Base-by-base conservation (phyloP, 106 monocot genomes). In the Acanthochlamys bracteata region DNA sequence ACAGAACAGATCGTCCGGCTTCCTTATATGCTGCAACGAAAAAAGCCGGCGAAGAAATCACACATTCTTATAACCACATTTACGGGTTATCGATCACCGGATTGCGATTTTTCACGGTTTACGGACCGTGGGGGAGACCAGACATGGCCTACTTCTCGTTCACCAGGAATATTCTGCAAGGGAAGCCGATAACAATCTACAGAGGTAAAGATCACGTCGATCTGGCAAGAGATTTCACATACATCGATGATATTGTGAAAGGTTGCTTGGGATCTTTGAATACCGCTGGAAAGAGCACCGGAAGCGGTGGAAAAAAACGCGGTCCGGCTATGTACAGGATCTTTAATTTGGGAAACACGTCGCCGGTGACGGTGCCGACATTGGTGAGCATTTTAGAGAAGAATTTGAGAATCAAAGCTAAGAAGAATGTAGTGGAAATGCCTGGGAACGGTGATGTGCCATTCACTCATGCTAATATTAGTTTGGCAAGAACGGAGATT, bases 71-170 rank as follows among this genome's bases (percentile, higher is more conserved):
- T 68, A 90, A 90, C 64, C 90, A 90, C 70, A 90, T 90, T 55
- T 90, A 90, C 67, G 90, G 90, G 0, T 69, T 90, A 16, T 82
- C 90, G 24, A 71, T 90, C 53, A 90, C 90, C 39, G 85, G 85
- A 17, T 68, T 85, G 47, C 74, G 85, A 24, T 85, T 85, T 71
- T 85, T 85, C 66, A 85, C 85, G 8, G 85, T 85, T 11, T 85
- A 85, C 59, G 85, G 85, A 0, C 85, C 85, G 0, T 85, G 85
- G 85, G 85, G 85, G 0, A 55, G 85, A 4, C 85, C 85, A 0
- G 85, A 85, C 75, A 85, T 85, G 85, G 85, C 85, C 20, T 85
- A 85, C 71, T 83, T 84, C 76, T 73, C 72, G 53, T 84, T 84
- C 65, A 79, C 83, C 15, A 64, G 72, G 40, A 75, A 75, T 39